Base-by-base conservation (phyloP, 495 filamentous ascomycete species). In the Cercophora sp. region DNA sequence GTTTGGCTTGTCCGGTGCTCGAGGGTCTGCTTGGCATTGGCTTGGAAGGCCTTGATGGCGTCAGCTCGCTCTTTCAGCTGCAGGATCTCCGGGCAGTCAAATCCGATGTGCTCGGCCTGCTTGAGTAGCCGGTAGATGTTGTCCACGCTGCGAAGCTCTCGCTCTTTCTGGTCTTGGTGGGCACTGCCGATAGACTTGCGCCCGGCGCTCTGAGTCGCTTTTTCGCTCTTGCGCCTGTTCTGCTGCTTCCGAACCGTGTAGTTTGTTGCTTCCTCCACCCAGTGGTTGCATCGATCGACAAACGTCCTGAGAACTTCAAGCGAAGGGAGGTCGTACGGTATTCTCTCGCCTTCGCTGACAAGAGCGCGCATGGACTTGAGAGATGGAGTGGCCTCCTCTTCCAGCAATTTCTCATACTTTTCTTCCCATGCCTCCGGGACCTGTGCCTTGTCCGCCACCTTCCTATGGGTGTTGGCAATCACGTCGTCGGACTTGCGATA, bases 181-280 rank as follows among this genome's bases (percentile, higher is more conserved):
- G 86, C 78, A 42, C 74, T 81, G 58, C 88, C 89, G 47, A 76
- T 67, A 25, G 85, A 83, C 66, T 82, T 86, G 52, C 83, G 82
- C 35, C 71, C 66, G 13, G 75, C 67, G 63, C 79, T 85, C 57
- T 88, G 88, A 88, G 89, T 95, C 26, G 81, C 85, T 65, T 92
- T 94, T 62, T 96, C 91, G 69, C 88, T 96, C 72, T 99, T 99
- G 54, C 93, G 89, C 60, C 93, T 86, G 67, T 95, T 96, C 70
- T 96, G 92, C 73, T 97, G 93, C 74, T 99, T 99, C 43, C 93
- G 87, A 54, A 91, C 91, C 58, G 92, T 96, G 77, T 93, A 99
- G 67, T 90, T 95, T 56, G 87, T 90, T 52, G 93, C 93, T 71
- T 96, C 92, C 56, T 99, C 93, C 56, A 96, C 90, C 89, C 94